A percentile compares a stretch with the other conserved stretches of the same genome.
These are phyloP conservation scores for Dendrobium catenatum DNA, from an alignment of 106 monocot genomes.

Conservation along the genomic window DNA sequence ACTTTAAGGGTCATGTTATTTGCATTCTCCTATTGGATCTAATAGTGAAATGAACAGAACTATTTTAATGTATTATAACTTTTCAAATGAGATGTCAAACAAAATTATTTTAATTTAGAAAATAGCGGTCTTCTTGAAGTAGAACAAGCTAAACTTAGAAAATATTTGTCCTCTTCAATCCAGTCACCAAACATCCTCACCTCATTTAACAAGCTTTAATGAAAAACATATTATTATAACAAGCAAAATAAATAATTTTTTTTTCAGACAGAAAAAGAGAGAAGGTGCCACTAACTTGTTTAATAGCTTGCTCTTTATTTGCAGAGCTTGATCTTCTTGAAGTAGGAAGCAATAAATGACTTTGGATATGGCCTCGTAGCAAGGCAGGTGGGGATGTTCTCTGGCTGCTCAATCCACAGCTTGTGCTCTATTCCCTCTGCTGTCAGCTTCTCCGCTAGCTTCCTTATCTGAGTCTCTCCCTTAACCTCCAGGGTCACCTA, in stretches of 20 bases:
- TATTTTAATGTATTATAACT: no score
- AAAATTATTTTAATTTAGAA: no score
- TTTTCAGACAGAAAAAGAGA: neutral
- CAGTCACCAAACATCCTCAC: neutral
- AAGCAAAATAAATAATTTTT: neutral
- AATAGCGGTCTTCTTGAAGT: no score
- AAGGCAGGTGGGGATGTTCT: constrained; percentile 84
- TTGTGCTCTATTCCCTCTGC: constrained; percentile 62
- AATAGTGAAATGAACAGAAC: no score
- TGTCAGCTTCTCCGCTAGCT: constrained; percentile 70
- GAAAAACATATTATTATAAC: neutral
- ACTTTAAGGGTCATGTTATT: no score
- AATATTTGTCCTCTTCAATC: no score
- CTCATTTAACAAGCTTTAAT: neutral
- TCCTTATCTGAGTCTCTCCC: constrained; percentile 73
- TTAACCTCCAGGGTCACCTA: constrained; percentile 96
- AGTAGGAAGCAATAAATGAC: constrained; percentile 53
- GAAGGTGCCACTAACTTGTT: neutral
- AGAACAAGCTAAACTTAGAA: no score
- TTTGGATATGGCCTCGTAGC: constrained; percentile 74
- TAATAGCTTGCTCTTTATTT: constrained; percentile 28
- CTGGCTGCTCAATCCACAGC: constrained; percentile 95
- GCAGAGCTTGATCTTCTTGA: constrained; percentile 97
- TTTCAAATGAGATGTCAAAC: no score
- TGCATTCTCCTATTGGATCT: no score